Base-by-base conservation (phyloP, 2,329 filamentous ascomycete genomes). In the Pseudopithomyces chartarum region DNA sequence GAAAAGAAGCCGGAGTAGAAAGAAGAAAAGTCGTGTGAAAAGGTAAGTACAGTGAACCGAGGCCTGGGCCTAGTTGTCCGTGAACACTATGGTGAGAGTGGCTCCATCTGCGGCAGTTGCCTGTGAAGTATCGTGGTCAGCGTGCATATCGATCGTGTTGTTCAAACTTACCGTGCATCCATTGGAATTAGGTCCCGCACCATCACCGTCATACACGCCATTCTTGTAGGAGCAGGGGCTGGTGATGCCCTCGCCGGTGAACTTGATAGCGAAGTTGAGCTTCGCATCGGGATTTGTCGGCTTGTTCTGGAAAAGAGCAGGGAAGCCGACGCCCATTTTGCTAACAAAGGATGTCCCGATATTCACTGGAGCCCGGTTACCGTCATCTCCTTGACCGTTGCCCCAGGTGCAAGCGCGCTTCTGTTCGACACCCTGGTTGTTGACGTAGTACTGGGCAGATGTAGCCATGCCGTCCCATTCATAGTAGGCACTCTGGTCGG, bases 401-500 rank as follows among this genome's bases (percentile, higher is more conserved):
- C 85, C 81, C 95, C 95, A 98, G 56, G 84, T 78, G 80, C 95
- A 99, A 49, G 86, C 90, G 12, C 93, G 78, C 63, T 86, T 75
- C 56, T 87, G 79, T 17, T 78, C 68, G 52, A 90, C 81, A 58
- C 92, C 92, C 66, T 86, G 84, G 68, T 90, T 90, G 85, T 98
- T 98, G 79, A 98, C 85, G 75, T 99, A 99, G 85, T 97, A 98
- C 80, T 98, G 95, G 43, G 93, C 93, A 46, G 91, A 93, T 51
- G 95, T 98, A 49, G 80, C 68, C 75, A 84, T 84, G 67, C 85
- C 85, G 69, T 91, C 66, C 91, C 91, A 96, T 59, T 82, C 78
- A 82, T 92, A 98, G 82, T 94, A 96, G 49, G 80, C 82, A 47
- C 75, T 73, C 58, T 88, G 86, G 63, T 89, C 79, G 45, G 94